These are phyloP conservation scores for Zymoseptoria passerinii DNA, from an alignment of 2,329 filamentous ascomycete genomes.

Conservation along the genomic window DNA sequence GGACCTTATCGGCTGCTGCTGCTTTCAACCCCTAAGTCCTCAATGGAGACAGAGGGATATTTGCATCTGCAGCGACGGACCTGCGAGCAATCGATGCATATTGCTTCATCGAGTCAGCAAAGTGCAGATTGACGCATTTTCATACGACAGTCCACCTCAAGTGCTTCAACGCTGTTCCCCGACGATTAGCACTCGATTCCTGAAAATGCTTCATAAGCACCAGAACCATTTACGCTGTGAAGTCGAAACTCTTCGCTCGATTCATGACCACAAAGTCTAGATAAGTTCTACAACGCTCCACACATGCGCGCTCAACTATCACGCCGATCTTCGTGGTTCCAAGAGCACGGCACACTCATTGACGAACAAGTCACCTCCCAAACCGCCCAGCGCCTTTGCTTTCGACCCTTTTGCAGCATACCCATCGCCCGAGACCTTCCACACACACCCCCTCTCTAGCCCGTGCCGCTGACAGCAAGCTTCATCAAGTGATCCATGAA, in stretches of 20 bases:
- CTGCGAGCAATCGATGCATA: neutral
- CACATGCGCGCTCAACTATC: neutral
- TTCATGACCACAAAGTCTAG: neutral
- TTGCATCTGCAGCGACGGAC: neutral
- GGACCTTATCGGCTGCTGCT: neutral
- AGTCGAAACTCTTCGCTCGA: neutral
- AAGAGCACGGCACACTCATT: neutral
- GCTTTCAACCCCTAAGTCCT: neutral
- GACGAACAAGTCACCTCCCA: neutral
- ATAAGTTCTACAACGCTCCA: neutral
- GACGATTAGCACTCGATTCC: neutral
- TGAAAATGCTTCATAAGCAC: neutral
- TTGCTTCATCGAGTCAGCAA: neutral
- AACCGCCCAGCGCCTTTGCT: neutral
- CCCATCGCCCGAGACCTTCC: neutral
- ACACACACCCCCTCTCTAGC: slow-evolving; percentile 11
- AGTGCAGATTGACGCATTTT: too few relatives aligned
- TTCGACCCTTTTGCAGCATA: neutral
- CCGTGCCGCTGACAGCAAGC: slow-evolving; percentile 39
- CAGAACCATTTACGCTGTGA: neutral
- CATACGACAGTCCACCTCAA: too few relatives aligned
- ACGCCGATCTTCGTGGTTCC: neutral
- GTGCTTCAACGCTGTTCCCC: neutral
- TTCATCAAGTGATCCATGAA: slow-evolving; percentile 99
- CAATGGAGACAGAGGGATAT: neutral